Evolutionary conservation across 1,284 basidiomycete species (phyloP), one percentile per base, ranked within the genome.

Genomic region (Porogramme epimiltina): DNA sequence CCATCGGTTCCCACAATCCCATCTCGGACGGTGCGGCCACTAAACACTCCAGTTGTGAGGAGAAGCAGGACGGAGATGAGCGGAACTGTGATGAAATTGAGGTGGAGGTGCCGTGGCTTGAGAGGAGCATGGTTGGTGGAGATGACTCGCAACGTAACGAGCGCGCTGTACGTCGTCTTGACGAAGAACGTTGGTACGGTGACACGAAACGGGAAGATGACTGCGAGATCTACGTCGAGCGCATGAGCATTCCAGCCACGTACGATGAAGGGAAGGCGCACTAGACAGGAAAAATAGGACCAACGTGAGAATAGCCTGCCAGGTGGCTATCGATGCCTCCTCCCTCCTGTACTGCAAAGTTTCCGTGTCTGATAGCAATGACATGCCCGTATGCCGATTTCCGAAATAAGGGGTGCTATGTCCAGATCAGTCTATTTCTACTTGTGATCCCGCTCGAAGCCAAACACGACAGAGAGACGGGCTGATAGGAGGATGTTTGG

Each of bases 41-140:
- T 79, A 19, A 97, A 82, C 51, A 87, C 89, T 46, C 85, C 83
- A 0, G 85, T 78, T 0, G 88, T 89, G 62, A 94, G 85, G 13
- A 97, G 75, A 28, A 96, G 66, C 0, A 90, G 74, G 9, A 95
- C 93, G 1, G 88, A 87, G 33, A 89, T 68, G 19, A 94, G 82
- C 3, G 95, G 95, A 0, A 87, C 87, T 0, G 87, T 87, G 41
- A 84, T 80, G 45, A 89, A 80, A 53, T 89, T 84, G 19, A 94
- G 69, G 1, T 75, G 76, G 33, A 92, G 58, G 36, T 70, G 68
- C 38, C 62, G 64, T 22, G 65, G 55, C 28, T 58, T 53, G 24
- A 10, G n/a, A 13, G n/a, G 46, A n/a, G 51, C 33, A 62, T 45
- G 61, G 58, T 62, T 37, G 33, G 26, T 23, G 61, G 68, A 72